Percentiles rank a stretch among this genome's conserved stretches.
Evolutionary conservation across 2,329 filamentous ascomycete species (phyloP).

Genomic region (Pestalotiopsis fici): DNA sequence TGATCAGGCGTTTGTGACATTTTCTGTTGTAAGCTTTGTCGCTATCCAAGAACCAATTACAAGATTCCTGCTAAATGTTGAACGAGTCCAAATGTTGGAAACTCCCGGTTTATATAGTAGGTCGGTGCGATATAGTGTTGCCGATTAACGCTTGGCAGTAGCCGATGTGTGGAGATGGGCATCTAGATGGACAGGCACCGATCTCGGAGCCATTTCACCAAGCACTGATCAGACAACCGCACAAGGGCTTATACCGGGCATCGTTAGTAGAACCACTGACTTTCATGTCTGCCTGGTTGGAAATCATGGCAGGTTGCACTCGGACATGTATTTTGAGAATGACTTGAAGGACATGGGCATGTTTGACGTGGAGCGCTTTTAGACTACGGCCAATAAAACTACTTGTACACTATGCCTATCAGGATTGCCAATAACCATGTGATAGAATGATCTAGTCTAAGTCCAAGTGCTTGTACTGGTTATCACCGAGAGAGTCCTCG

Average conservation of each 20-base stretch:
- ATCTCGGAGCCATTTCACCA: neutral
- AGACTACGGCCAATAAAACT: neutral
- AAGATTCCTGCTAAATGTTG: neutral
- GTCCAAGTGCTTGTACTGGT: constrained; percentile 53
- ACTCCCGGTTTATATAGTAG: neutral
- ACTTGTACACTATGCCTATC: neutral
- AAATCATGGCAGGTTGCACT: neutral
- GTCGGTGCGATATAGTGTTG: neutral
- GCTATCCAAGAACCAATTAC: neutral
- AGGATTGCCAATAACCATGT: neutral
- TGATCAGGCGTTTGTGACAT: constrained; percentile 32
- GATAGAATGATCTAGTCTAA: constrained; percentile 36
- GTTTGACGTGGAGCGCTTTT: neutral
- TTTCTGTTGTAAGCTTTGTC: constrained; percentile 8
- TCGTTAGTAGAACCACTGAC: neutral
- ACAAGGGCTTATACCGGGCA: neutral
- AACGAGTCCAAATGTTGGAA: constrained; percentile 6
- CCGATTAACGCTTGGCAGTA: neutral
- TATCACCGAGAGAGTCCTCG: constrained; percentile 69
- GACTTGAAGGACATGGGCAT: neutral
- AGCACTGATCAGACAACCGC: neutral
- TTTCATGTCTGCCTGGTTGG: neutral
- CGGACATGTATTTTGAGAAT: neutral
- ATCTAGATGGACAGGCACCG: neutral
- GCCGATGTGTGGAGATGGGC: neutral